A percentile compares a stretch with the other conserved stretches of the same genome.
Evolutionary conservation across 768 basidiomycete species (phyloP).

Genomic region (Lenzites betulinus): DNA sequence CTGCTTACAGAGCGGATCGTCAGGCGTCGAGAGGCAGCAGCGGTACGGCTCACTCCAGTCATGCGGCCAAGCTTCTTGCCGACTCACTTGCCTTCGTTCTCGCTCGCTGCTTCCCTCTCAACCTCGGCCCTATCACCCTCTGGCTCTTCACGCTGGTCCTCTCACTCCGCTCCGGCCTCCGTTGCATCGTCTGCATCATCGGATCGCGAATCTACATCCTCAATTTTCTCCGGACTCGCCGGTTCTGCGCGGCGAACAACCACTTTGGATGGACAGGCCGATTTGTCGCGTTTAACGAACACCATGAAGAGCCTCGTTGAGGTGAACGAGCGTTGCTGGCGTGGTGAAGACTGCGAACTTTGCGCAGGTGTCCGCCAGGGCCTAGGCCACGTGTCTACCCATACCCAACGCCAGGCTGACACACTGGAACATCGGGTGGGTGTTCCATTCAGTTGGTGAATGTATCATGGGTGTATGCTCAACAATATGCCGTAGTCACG

Average conservation of each 20-base stretch:
- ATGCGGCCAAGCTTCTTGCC: conserved; percentile 59
- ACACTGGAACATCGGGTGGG: conserved; percentile 71
- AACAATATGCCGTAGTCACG: conserved; percentile 49
- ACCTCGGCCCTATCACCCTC: conserved; percentile 42
- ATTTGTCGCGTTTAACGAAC: conserved; percentile 81
- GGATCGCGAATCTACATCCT: conserved; percentile 28
- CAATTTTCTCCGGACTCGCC: conserved; percentile 27
- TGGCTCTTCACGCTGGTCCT: neutral
- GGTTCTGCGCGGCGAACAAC: conserved; percentile 10
- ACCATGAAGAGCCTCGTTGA: conserved; percentile 78
- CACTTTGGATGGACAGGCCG: conserved; percentile 56
- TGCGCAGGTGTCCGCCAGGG: conserved; percentile 78
- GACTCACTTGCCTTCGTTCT: conserved; percentile 65
- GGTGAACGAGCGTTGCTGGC: conserved; percentile 80
- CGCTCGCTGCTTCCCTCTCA: conserved; percentile 34
- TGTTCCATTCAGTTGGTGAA: neutral
- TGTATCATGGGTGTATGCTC: neutral
- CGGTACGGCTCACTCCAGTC: conserved; percentile 72
- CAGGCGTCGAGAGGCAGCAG: conserved; percentile 88
- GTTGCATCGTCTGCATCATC: conserved; percentile 35
- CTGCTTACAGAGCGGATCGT: conserved; percentile 84
- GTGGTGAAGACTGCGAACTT: conserved; percentile 79
- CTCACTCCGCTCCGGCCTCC: conserved; percentile 30
- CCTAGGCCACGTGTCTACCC: conserved; percentile 62
- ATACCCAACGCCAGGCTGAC: conserved; percentile 73